Base-by-base conservation (phyloP, 441 rosid species). In the Euphorbia celastroides region DNA sequence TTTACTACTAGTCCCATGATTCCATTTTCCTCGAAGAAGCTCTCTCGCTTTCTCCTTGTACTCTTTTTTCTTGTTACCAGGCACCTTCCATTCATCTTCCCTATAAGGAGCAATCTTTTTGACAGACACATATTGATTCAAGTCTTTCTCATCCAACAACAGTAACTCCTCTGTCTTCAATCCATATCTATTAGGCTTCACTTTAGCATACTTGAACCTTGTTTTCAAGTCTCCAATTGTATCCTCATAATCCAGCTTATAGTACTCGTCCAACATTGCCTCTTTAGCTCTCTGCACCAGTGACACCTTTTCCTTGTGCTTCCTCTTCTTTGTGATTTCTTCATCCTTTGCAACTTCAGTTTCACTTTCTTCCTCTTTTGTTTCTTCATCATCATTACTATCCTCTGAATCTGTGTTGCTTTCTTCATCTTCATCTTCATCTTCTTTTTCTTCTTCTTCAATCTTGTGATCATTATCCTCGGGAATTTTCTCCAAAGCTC, bases 241-340 rank as follows among this genome's bases (percentile, higher is more conserved):
- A 73, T 72, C 98, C 80, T 93, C 98, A 56, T 90, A 90, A 70
- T 93, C 98, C 81, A 93, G 78, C 71, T 87, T 87, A 75, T 93
- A 90, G 56, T 86, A 87, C 75, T 93, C 96, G 62, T 93, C 96
- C 90, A 89, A 60, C 91, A 87, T 74, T 51, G 86, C 90, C 74
- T 90, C 91, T 62, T 80, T 79, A 17, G 86, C 94, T 77, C 77
- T 82, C 82, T 85, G 72, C 13, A 90, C 80, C 31, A 84, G 74
- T 8, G 94, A 90, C 75, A 77, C 69, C 68, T 87, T 90, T 5
- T 78, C 78, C 72, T 87, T 90, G 5, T 78, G 79, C 72, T 88
- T 93, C 76, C 88, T 84, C 84, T 93, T 90, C 70, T 82, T 65
- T 76, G 80, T 82, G 22, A 86, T 77, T 70, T 80, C 91, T 69